Conservation (phyloP, 2,329 filamentous ascomycete species). For the Cyclaneusma minus region DNA sequence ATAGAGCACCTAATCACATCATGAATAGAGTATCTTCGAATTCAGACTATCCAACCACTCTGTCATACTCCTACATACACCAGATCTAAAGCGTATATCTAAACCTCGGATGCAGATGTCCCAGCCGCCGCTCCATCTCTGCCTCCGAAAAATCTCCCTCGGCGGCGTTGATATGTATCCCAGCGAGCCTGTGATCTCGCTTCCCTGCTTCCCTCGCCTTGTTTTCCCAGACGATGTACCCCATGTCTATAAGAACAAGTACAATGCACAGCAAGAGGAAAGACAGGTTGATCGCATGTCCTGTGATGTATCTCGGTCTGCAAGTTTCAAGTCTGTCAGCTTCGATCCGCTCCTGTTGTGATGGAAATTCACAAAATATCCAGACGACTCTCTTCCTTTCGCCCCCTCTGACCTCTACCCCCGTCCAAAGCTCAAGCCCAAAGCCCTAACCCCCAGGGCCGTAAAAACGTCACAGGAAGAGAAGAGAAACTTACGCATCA, state of each 20-base stretch:
- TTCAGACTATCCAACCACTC: no score
- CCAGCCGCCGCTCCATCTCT: constrained; percentile 19
- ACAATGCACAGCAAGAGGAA: constrained; percentile 21
- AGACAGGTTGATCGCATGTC: constrained; percentile 25
- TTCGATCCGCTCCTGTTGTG: not conserved
- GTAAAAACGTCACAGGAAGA: no score
- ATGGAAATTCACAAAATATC: no score
- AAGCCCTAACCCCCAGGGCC: no score
- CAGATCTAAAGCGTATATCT: constrained; percentile 19
- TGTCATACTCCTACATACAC: no score
- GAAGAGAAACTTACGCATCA: constrained; percentile 24
- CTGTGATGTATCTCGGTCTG: constrained; percentile 22
- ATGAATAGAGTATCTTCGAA: no score
- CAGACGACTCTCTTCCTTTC: no score
- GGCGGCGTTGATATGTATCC: no score
- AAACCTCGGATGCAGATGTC: constrained; percentile 24
- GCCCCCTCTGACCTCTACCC: no score
- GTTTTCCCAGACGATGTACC: constrained; percentile 26
- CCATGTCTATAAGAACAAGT: constrained; percentile 18
- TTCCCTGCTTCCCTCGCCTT: constrained; percentile 21
- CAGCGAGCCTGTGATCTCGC: constrained; percentile 20
- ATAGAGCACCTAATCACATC: no score
- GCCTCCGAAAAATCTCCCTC: no score
- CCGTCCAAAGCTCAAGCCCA: no score
- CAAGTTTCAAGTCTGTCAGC: constrained; percentile 1